Percentiles rank a stretch among this genome's conserved stretches.
Conservation (phyloP, 139 green algal species). For the Picochlorum sp. region DNA sequence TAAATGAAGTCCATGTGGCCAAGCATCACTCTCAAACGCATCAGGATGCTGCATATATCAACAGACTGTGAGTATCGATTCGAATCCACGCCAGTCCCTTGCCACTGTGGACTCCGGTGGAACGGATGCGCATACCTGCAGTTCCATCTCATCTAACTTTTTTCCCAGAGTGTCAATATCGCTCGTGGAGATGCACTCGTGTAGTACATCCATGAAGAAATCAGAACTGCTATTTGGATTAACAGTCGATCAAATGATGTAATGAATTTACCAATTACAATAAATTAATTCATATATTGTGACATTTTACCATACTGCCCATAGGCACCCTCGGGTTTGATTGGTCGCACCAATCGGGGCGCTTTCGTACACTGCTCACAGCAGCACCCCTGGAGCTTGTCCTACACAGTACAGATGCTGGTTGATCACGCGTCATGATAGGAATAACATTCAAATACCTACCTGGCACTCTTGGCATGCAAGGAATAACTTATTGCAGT, state of each 20-base stretch:
- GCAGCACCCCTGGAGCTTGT: slow-evolving; percentile 59
- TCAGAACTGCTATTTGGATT: too few relatives aligned
- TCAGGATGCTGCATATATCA: background rate
- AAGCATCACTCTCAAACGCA: background rate
- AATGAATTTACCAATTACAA: too few relatives aligned
- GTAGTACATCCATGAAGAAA: too few relatives aligned
- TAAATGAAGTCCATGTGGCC: slow-evolving; percentile 20
- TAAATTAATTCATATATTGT: background rate
- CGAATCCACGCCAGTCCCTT: too few relatives aligned
- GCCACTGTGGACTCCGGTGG: too few relatives aligned
- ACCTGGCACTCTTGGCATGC: slow-evolving; percentile 56
- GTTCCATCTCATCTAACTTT: too few relatives aligned
- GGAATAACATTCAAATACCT: too few relatives aligned
- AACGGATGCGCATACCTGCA: too few relatives aligned
- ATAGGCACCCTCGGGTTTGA: slow-evolving; percentile 54
- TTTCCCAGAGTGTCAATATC: too few relatives aligned
- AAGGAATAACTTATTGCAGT: slow-evolving; percentile 81
- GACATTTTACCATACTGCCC: slow-evolving; percentile 23
- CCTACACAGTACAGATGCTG: background rate
- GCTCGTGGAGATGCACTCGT: too few relatives aligned
- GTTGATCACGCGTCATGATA: too few relatives aligned
- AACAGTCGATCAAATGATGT: too few relatives aligned
- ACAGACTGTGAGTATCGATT: background rate
- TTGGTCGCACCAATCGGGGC: slow-evolving; percentile 63
- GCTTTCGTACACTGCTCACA: slow-evolving; percentile 62